These are phyloP conservation scores for Myriosclerotinia duriaeana DNA, from an alignment of 2,329 filamentous ascomycete species.

Conservation along the genomic window DNA sequence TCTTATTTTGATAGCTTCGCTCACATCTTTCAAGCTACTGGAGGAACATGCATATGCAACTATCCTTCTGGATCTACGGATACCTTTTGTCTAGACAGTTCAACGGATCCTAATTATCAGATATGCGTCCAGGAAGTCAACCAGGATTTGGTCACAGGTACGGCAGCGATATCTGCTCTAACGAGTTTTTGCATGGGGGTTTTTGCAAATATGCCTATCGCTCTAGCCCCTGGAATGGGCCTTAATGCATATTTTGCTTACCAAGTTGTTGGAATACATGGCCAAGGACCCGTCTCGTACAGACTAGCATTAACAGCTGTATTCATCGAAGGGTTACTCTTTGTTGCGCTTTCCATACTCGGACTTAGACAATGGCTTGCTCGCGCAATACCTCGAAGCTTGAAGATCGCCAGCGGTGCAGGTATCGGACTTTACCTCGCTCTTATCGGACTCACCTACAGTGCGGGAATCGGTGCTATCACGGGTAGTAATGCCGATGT, in stretches of 20 bases:
- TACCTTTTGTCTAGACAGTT: constrained; percentile 27
- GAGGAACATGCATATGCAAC: constrained; percentile 29
- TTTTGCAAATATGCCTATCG: constrained; percentile 73
- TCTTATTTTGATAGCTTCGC: neutral
- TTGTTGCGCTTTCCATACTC: constrained; percentile 74
- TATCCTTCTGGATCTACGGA: constrained; percentile 24
- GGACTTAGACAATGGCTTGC: constrained; percentile 88
- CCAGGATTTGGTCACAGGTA: constrained; percentile 77
- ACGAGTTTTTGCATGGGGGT: constrained; percentile 82
- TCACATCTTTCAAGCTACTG: constrained; percentile 27
- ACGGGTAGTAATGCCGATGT: constrained; percentile 67
- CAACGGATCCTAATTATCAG: constrained; percentile 52
- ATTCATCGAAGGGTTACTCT: constrained; percentile 85
- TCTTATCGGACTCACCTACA: constrained; percentile 74
- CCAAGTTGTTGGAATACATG: constrained; percentile 72
- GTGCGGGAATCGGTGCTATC: constrained; percentile 77
- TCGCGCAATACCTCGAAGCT: constrained; percentile 75
- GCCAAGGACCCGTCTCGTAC: constrained; percentile 71
- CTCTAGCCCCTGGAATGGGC: constrained; percentile 73
- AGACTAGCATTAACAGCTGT: constrained; percentile 77
- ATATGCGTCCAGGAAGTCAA: constrained; percentile 56
- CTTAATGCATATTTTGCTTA: constrained; percentile 87
- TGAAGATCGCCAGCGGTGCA: constrained; percentile 83
- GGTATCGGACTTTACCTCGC: constrained; percentile 77
- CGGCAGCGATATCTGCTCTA: constrained; percentile 77